Base-by-base conservation (phyloP, 192 early-diverging fungal species). In the Umbelopsis sp. region DNA sequence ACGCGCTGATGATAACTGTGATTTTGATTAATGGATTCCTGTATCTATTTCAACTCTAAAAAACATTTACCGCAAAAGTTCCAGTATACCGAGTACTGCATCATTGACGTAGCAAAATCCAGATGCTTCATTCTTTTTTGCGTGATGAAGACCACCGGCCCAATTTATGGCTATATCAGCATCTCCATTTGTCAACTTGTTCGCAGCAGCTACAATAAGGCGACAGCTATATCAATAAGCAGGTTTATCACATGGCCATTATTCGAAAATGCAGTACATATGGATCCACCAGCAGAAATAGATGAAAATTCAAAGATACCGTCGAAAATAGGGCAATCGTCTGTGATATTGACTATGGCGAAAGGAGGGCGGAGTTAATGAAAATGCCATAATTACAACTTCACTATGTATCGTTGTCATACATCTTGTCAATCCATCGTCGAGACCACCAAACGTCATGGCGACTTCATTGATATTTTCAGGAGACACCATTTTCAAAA, bases 21-120 rank as follows among this genome's bases (percentile, higher is more conserved):
- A 6, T 41, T 41, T 1, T 41, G 37, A 41, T 41, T 41, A 41
- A 41, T 41, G 37, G 37, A 41, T 41, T 4, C 2, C 6, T 41
- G 10, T 41, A 41, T 1, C 6, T 1, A 10, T 6, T 10, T 41
- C 0, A 1, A 10, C 1, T 41, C 5, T 6, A 41, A 41, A 41
- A 41, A 4, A 4, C 7, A 6, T 41, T 41, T 41, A 88, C 91
- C 78, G 67, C 41, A 80, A 46, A 12, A 80, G 46, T 68, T 80
- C 78, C 23, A 80, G 64, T 37, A 80, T 80, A 13, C 89, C 93
- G 52, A 99, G 81, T 2, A 98, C 97, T 79, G 97, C 98, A 75
- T 99, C 97, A 80, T 99, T 99, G 49, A 97, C 92, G 78, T 98
- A 99, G 81, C 97, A 99, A 82, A 99, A 99, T 48, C 97, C 97